Base-by-base conservation (phyloP, 78 protist species). In the Dictyostelium purpureum region DNA sequence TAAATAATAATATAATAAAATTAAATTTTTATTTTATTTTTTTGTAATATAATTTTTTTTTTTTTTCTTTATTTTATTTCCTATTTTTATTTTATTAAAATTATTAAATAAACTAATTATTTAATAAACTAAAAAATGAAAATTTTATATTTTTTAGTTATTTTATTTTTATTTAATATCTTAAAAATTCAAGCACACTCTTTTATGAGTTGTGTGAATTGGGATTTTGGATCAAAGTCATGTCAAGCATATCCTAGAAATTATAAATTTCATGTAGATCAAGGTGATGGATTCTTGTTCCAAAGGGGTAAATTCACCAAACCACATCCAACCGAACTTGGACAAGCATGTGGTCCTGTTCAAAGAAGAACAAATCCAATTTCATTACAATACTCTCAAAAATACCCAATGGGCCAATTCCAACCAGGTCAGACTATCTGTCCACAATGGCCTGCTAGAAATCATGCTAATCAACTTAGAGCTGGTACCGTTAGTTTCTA, bases 361-460 rank as follows among this genome's bases (percentile, higher is more conserved):
- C 92, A 85, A 85, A 61, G 33, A 21, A 70, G 82, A 57, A 1
- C 16, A 21, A 10, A 37, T 4, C 61, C 59, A 18, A 21, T 85
- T 16, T 18, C 40, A 0, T 61, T 24, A 14, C 82, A 71, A 40
- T 85, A 85, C 21, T 11, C 45, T 31, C 59, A 42, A 35, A 51
- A 59, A 47, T 76, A 40, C 42, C 92, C 92, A 73, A 85, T 85
- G 92, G 92, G 92, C 35, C 12, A 31, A 12, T 85, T 85, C 7
- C 14, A 16, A 16, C 59, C 4, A 73, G 92, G 92, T 26, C 77
- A 85, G 61, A 43, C 42, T 14, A 56, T 85, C 28, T 73, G 92
- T 12, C 79, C 92, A 37, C 92, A 85, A 47, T 85, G 92, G 92
- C 92, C 92, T 26, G 92, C 92, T 33, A 70, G 92, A 73, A 85